Evolutionary conservation across 345 rosid genomes (phyloP).

Genomic region (Hibiscus tridactylites): DNA sequence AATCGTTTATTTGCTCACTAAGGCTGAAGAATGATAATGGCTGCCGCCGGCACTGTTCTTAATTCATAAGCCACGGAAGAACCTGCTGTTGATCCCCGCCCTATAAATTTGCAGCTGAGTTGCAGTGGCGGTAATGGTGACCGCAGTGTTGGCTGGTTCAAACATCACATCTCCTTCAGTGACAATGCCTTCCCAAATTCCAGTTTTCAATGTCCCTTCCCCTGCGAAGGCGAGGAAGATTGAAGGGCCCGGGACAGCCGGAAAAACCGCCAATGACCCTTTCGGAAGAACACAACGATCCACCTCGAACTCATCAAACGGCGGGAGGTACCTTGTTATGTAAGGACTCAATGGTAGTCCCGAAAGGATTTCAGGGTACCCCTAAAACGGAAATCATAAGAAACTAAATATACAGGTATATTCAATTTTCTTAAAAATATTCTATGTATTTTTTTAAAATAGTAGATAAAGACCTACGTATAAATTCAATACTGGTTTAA

Average conservation of each 20-base stretch:
- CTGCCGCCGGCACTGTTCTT: background rate
- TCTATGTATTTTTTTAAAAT: no score
- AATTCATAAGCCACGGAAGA: slow-evolving; percentile 22
- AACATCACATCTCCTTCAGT: slow-evolving; percentile 71
- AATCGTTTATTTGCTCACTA: background rate
- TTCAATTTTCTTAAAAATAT: background rate
- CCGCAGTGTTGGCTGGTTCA: slow-evolving; percentile 60
- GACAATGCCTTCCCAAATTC: slow-evolving; percentile 29
- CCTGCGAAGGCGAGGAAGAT: slow-evolving; percentile 56
- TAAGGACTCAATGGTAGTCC: slow-evolving; percentile 60
- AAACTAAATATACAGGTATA: background rate
- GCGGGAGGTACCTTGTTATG: slow-evolving; percentile 77
- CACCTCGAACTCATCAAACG: slow-evolving; percentile 89
- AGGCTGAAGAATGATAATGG: background rate
- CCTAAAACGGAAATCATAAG: slow-evolving; percentile 41
- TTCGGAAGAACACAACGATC: slow-evolving; percentile 65
- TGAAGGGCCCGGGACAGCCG: slow-evolving; percentile 74
- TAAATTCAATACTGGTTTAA: no score
- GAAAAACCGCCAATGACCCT: slow-evolving; percentile 57
- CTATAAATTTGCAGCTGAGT: slow-evolving; percentile 67
- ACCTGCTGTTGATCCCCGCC: slow-evolving; percentile 52
- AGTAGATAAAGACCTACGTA: no score
- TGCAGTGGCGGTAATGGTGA: slow-evolving; percentile 31
- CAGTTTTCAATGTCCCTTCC: slow-evolving; percentile 45
- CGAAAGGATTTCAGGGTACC: slow-evolving; percentile 73